A percentile compares a stretch with the other conserved stretches of the same genome.
Evolutionary conservation across 768 basidiomycete genomes (phyloP).

Genomic region (Xerocomus brunneocitrinus): DNA sequence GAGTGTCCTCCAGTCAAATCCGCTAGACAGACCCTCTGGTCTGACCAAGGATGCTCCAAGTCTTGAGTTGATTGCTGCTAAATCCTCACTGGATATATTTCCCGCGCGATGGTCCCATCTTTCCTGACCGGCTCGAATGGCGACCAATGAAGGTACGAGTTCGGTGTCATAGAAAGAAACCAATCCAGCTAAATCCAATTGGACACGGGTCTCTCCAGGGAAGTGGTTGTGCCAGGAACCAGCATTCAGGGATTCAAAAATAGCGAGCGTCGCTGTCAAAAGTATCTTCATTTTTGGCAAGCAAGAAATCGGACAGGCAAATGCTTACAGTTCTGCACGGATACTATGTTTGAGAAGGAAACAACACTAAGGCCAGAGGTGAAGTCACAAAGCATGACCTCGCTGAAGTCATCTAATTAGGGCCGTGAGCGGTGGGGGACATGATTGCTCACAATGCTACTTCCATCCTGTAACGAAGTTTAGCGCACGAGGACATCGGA

Average conservation of each 20-base stretch:
- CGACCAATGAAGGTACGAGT: conserved; percentile 27
- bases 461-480: conserved; percentile 36
- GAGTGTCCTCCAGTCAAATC: conserved; percentile 30
- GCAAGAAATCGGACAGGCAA: background rate
- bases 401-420: conserved; percentile 26
- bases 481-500: background rate
- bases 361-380: conserved; percentile 35
- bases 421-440: conserved; percentile 1
- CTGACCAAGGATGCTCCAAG: conserved; percentile 5
- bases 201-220: conserved; percentile 32
- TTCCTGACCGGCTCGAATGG: conserved; percentile 16
- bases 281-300: background rate
- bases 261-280: background rate
- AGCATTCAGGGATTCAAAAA: conserved; percentile 11
- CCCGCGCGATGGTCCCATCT: conserved; percentile 27
- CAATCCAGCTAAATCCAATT: conserved; percentile 29
- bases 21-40: conserved; percentile 17
- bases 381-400: conserved; percentile 50
- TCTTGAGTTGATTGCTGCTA: background rate
- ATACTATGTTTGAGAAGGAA: conserved; percentile 34
- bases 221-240: conserved; percentile 28
- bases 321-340: background rate
- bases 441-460: conserved; percentile 40
- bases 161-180: conserved; percentile 33
- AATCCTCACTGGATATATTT: conserved; percentile 21